These are phyloP conservation scores for Atkinsonella hypoxylon DNA, from an alignment of 2,329 filamentous ascomycete species.

Conservation along the genomic window DNA sequence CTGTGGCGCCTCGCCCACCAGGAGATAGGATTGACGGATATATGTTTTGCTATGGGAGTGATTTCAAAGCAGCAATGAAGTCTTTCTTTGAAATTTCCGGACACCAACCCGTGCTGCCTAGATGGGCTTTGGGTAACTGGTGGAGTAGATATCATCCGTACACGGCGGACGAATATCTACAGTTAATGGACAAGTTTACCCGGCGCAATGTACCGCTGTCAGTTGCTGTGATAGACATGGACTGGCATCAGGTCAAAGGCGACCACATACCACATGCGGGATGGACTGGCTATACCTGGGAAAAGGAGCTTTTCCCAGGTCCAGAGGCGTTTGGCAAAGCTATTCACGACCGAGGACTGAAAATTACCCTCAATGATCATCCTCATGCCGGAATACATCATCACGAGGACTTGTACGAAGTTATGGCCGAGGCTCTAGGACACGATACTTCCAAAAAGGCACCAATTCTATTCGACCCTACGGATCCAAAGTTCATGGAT, in stretches of 20 bases:
- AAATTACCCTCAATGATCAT: conserved; percentile 48
- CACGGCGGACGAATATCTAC: conserved; percentile 39
- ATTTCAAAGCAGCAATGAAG: conserved; percentile 41
- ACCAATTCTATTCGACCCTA: conserved; percentile 44
- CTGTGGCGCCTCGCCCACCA: conserved; percentile 33
- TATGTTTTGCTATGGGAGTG: conserved; percentile 45
- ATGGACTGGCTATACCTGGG: conserved; percentile 9
- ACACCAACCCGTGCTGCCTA: conserved; percentile 39
- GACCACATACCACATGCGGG: conserved; percentile 32
- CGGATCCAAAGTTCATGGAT: conserved; percentile 39
- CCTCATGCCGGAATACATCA: conserved; percentile 43
- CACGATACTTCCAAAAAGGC: conserved; percentile 36
- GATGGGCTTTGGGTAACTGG: conserved; percentile 52
- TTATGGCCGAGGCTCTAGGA: conserved; percentile 38
- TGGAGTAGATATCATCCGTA: conserved; percentile 53
- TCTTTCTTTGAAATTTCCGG: conserved; percentile 44
- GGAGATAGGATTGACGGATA: conserved; percentile 42
- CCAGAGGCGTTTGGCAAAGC: conserved; percentile 38
- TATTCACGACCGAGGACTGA: conserved; percentile 39
- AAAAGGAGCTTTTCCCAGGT: conserved; percentile 37
- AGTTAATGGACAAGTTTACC: conserved; percentile 44
- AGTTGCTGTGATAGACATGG: conserved; percentile 53
- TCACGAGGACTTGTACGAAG: conserved; percentile 43
- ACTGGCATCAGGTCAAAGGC: conserved; percentile 47
- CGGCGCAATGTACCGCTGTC: conserved; percentile 40